phyloP scores from a whole-genome alignment of 2,329 filamentous ascomycete genomes.

The Fusarium poae region DNA sequence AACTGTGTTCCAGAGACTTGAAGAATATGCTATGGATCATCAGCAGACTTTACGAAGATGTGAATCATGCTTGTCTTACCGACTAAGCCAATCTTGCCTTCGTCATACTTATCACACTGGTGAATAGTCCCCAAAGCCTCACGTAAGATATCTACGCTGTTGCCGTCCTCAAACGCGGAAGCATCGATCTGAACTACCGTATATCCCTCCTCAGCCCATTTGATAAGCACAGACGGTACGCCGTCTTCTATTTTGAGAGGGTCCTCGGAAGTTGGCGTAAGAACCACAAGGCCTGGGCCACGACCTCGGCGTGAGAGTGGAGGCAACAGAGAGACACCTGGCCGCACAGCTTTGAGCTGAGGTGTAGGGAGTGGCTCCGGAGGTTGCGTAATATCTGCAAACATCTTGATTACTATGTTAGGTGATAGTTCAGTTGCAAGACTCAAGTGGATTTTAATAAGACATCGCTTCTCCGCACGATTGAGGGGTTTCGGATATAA shows the following conservation, averaged over 20 bases:
- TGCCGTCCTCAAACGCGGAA: conserved; percentile 4
- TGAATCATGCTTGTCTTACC: conserved; percentile 42
- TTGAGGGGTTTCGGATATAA: conserved; percentile 19
- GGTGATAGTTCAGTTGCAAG: neutral
- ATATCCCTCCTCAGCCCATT: conserved; percentile 81
- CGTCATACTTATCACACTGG: conserved; percentile 52
- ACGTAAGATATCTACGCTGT: conserved; percentile 30
- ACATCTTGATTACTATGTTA: conserved; percentile 27
- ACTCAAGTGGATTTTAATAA: neutral
- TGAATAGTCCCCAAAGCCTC: conserved; percentile 43
- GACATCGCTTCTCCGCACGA: conserved; percentile 4
- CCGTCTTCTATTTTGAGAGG: conserved; percentile 44
- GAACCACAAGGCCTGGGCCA: conserved; percentile 55
- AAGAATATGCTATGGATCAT: conserved; percentile 19
- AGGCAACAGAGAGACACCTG: conserved; percentile 45
- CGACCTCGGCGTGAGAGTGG: conserved; percentile 56
- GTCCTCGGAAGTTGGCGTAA: conserved; percentile 43
- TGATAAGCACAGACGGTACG: conserved; percentile 68
- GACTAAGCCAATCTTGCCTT: conserved; percentile 56
- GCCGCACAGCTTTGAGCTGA: conserved; percentile 27
- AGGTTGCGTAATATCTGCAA: conserved; percentile 45
- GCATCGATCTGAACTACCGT: conserved; percentile 60
- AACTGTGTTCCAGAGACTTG: conserved; percentile 40
- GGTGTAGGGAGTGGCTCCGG: conserved; percentile 42
- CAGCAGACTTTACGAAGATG: accelerated